phyloP scores from a whole-genome alignment of 179 eudicot genomes.

The Heliamphora pulchella region DNA sequence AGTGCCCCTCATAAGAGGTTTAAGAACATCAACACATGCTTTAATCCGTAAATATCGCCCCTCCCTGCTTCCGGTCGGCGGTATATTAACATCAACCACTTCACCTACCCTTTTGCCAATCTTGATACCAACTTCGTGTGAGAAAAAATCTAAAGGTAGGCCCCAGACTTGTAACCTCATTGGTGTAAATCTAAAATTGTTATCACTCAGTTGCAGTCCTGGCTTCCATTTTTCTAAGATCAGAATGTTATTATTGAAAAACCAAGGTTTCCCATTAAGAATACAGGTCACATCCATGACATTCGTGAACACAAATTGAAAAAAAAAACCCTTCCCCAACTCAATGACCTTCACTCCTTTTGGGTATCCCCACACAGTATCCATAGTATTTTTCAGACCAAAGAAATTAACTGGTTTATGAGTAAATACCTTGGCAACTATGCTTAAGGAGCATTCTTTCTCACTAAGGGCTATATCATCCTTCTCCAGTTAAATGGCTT shows the following conservation, averaged over 20 bases:
- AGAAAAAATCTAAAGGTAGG: neutral
- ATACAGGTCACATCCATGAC: neutral
- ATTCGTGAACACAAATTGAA: neutral
- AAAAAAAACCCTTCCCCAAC: neutral
- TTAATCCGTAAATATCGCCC: neutral
- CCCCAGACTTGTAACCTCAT: neutral
- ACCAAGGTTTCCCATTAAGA: neutral
- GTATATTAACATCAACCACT: neutral
- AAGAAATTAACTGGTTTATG: neutral
- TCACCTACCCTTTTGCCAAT: neutral
- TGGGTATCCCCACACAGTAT: neutral
- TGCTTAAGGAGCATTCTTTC: neutral
- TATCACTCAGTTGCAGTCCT: too few relatives aligned
- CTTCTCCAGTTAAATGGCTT: neutral
- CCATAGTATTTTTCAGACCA: neutral
- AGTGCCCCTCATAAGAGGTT: neutral
- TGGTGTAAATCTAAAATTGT: neutral
- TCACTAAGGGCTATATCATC: neutral
- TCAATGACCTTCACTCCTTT: neutral
- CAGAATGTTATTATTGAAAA: neutral
- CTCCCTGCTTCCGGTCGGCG: neutral
- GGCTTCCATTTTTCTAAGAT: neutral
- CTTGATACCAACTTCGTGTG: neutral
- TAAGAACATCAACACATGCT: neutral
- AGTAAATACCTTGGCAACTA: neutral